phyloP scores from a whole-genome alignment of 768 basidiomycete species.

The Termitomyces sp. region DNA sequence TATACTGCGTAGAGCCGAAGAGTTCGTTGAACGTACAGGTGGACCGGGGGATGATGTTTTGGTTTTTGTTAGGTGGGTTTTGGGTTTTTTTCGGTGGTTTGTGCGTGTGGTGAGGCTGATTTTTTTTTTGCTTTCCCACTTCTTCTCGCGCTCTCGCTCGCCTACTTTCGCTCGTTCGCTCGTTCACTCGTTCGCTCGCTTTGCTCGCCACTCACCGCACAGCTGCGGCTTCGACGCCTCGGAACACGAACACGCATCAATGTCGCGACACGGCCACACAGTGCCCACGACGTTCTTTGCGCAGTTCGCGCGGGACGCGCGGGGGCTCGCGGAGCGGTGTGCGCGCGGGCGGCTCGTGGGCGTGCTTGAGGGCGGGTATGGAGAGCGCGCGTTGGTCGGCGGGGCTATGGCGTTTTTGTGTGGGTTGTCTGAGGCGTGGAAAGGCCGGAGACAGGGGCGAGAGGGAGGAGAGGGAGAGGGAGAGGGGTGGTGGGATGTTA shows the following conservation, averaged over 20 bases:
- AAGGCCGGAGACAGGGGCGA: no score
- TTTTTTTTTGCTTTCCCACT: no score
- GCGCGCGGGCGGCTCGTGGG: conserved; percentile 73
- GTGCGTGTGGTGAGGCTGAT: no score
- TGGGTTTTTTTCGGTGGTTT: no score
- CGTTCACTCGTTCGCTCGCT: no score
- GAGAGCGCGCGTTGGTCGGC: conserved; percentile 81
- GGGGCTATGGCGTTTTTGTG: conserved; percentile 78
- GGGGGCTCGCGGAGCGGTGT: conserved; percentile 56
- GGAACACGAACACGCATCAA: conserved; percentile 84
- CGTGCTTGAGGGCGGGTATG: conserved; percentile 94
- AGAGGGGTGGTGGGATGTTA: conserved; percentile 55
- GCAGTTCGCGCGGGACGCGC: conserved; percentile 73
- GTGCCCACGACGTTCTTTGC: conserved; percentile 85
- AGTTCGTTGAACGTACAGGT: conserved; percentile 67
- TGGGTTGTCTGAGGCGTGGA: conserved; percentile 46
- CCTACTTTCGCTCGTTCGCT: neutral
- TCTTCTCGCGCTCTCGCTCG: no score
- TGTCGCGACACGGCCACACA: conserved; percentile 90
- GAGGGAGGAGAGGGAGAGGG: no score
- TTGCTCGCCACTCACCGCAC: no score
- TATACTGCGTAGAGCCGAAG: conserved; percentile 61
- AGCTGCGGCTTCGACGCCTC: conserved; percentile 96
- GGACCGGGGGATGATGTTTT: conserved; percentile 65
- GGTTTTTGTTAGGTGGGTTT: conserved; percentile 74